Evolutionary conservation across 1,284 basidiomycete species (phyloP).

Genomic region (Volvariella volvacea): DNA sequence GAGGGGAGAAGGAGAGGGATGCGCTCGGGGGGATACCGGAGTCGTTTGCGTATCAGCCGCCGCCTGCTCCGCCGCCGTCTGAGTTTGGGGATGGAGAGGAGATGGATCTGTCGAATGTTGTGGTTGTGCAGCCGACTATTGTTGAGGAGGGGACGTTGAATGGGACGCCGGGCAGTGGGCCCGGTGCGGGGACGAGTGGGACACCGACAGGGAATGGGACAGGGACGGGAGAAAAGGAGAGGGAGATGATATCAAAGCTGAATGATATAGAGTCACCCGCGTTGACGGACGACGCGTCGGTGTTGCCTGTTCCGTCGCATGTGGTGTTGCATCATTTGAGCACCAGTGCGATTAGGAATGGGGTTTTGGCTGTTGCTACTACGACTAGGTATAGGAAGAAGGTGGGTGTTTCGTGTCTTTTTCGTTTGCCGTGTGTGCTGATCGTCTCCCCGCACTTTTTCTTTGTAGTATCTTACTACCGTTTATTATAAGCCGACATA

Average conservation of each 20-base stretch:
- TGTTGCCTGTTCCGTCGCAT: conserved; percentile 91
- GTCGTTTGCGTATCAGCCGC: conserved; percentile 8
- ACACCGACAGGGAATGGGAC: conserved; percentile 9
- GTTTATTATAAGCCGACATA: conserved; percentile 10
- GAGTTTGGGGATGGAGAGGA: conserved; percentile 9
- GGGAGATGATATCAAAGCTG: conserved; percentile 3
- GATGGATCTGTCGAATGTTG: conserved; percentile 8
- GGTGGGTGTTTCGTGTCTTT: conserved; percentile 35
- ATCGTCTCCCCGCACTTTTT: not conserved
- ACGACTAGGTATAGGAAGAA: conserved; percentile 94
- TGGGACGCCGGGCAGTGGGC: conserved; percentile 3
- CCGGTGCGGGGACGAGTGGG: not conserved
- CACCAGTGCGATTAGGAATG: conserved; percentile 93
- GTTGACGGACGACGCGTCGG: conserved; percentile 84
- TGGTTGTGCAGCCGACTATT: not conserved
- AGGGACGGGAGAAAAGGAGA: conserved; percentile 11
- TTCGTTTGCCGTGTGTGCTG: not conserved
- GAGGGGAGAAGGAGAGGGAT: conserved; percentile 11
- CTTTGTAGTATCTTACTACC: conserved; percentile 7
- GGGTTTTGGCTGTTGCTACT: conserved; percentile 89
- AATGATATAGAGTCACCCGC: conserved; percentile 26
- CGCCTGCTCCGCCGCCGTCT: conserved; percentile 14
- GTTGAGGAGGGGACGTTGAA: conserved; percentile 1
- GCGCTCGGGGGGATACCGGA: conserved; percentile 11
- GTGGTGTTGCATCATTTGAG: conserved; percentile 94